Conservation (phyloP, 371 early-diverging fungal genomes). For the Mortierella sp. region DNA sequence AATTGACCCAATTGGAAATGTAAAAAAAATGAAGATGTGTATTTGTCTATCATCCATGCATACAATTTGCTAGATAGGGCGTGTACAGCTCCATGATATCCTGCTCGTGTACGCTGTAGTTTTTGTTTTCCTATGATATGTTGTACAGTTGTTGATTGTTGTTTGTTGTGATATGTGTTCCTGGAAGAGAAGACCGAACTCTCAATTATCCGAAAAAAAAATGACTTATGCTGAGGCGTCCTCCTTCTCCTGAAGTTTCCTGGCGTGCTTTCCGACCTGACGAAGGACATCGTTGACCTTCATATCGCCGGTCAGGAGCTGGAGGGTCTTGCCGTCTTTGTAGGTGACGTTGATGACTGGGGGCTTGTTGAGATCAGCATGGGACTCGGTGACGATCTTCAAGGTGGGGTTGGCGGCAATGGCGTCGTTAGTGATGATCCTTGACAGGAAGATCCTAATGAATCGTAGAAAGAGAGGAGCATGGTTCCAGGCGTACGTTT, state of each 20-base stretch:
- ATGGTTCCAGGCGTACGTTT: not conserved
- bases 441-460: slow-evolving; percentile 71
- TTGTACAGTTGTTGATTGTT: slow-evolving; percentile 4
- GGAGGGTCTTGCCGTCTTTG: slow-evolving; percentile 71
- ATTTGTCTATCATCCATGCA: slow-evolving; percentile 1
- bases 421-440: slow-evolving; percentile 67
- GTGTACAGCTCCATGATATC: not conserved
- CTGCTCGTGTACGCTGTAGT: not conserved
- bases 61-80: not conserved
- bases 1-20: not conserved
- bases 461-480: not conserved
- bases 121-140: not conserved
- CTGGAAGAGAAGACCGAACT: not conserved
- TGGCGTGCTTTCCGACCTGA: slow-evolving; percentile 70
- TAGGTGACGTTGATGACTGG: slow-evolving; percentile 66
- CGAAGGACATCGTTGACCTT: slow-evolving; percentile 68
- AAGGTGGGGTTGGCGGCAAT: slow-evolving; percentile 67
- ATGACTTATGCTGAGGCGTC: slow-evolving; percentile 66
- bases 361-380: slow-evolving; percentile 64
- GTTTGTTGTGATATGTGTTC: not conserved
- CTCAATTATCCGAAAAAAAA: not conserved
- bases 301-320: slow-evolving; percentile 65
- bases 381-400: slow-evolving; percentile 65
- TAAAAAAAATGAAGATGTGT: not conserved
- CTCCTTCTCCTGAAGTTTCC: slow-evolving; percentile 72